Base-by-base conservation (phyloP, 75 land plant species). In the Sequoiadendron giganteum region DNA sequence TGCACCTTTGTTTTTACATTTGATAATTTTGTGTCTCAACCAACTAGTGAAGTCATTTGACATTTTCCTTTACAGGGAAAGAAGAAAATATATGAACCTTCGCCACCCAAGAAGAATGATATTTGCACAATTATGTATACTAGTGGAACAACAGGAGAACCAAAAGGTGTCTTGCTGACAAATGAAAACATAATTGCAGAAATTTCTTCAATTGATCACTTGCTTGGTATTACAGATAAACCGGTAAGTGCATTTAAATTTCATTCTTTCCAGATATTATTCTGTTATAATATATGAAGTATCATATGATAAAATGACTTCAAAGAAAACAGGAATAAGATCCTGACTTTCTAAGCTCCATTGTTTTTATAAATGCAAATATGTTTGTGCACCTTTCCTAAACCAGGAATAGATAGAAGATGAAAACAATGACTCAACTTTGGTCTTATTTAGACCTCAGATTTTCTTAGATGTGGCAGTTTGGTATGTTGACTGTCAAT, bases 61-160 rank as follows among this genome's bases (percentile, higher is more conserved):
- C 36, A 32, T 40, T 34, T 15, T 39, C 4, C 81, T 77, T 43
- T 86, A 21, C 90, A 96, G 99, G 99, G 94, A 85, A 91, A 84
- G 72, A 82, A 85, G 83, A 85, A 86, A 89, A 90, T 89, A 32
- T 89, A 83, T 68, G 90, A 89, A 47, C 90, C 95, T 85, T 92
- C 94, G 15, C 90, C 92, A 38, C 95, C 95, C 73, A 86, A 89
- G 72, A 92, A 87, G 88, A 92, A 88, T 58, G 99, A 97, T 87
- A 92, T 94, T 40, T 95, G 95, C 86, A 97, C 99, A 73, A 95
- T 98, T 85, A 98, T 98, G 99, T 98, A 98, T 58, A 98, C 99
- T 2, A 98, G 99, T 92, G 99, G 99, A 87, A 98, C 99, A 30
- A 98, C 99, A 32, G 99, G 99, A 83, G 99, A 98, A 68, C 99